These are phyloP conservation scores for Scutellaria barbata DNA, from an alignment of 257 asterid genomes.

Conservation along the genomic window DNA sequence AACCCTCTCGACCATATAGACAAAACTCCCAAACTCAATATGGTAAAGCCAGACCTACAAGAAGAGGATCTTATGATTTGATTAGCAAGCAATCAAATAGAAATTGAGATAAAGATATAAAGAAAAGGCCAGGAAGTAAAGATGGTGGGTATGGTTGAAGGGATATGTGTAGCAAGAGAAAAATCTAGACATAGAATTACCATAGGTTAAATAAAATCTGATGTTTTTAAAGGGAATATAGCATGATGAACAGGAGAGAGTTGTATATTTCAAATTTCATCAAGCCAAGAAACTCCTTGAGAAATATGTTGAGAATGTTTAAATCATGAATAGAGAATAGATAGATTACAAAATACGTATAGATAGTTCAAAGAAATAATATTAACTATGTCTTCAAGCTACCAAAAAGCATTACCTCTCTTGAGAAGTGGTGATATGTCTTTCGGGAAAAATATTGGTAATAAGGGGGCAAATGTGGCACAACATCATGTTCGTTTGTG, in stretches of 20 bases:
- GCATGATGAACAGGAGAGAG: neutral
- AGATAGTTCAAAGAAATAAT: too few species aligned
- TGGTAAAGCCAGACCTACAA: constrained; percentile 85
- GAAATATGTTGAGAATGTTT: too few species aligned
- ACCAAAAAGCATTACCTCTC: constrained; percentile 67
- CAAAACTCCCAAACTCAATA: constrained; percentile 60
- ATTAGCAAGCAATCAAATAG: neutral
- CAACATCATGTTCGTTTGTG: constrained; percentile 84
- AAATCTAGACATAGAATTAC: neutral
- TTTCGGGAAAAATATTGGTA: constrained; percentile 67
- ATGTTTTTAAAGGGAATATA: neutral
- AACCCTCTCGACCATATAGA: constrained; percentile 65
- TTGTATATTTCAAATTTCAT: too few species aligned
- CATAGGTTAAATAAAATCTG: neutral
- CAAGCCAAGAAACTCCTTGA: too few species aligned
- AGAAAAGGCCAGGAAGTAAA: neutral
- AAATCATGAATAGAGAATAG: too few species aligned
- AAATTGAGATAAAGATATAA: neutral
- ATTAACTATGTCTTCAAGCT: too few species aligned
- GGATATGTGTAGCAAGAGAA: too few species aligned
- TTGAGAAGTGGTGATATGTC: constrained; percentile 89
- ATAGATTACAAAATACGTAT: too few species aligned
- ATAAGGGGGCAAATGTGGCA: constrained; percentile 99
- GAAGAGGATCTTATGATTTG: constrained; percentile 27
- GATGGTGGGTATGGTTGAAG: too few species aligned